Conservation (phyloP, 2,329 filamentous ascomycete genomes). For the Fusarium pininemorale region DNA sequence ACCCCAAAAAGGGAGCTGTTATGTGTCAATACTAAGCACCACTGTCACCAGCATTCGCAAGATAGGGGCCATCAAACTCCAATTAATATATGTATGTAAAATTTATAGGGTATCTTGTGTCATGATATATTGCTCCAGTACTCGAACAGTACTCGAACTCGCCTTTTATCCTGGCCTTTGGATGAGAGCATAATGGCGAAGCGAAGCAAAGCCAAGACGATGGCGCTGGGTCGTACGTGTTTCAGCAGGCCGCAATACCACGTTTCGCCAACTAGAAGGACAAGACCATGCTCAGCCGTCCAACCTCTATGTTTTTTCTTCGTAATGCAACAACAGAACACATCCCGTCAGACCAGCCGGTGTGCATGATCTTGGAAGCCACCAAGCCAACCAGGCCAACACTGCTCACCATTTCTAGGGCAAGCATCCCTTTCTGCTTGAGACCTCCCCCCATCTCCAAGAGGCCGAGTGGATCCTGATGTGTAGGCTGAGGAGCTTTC, state of each 20-base stretch:
- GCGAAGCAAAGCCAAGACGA: background rate
- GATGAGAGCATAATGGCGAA: background rate
- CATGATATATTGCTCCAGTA: slow-evolving; percentile 1
- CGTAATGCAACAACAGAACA: slow-evolving; percentile 30
- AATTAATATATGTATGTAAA: background rate
- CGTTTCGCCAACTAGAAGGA: slow-evolving; percentile 22
- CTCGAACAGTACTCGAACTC: background rate
- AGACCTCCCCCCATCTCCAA: slow-evolving; percentile 74
- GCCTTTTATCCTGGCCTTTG: background rate
- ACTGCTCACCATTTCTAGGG: slow-evolving; percentile 78
- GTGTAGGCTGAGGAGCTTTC: slow-evolving; percentile 37
- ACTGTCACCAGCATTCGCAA: background rate
- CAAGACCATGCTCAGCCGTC: slow-evolving; percentile 33
- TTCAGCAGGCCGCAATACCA: background rate
- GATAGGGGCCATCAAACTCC: background rate
- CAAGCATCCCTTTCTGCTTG: slow-evolving; percentile 70
- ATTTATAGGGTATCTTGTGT: slow-evolving; percentile 38
- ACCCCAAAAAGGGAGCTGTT: background rate
- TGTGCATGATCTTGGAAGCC: slow-evolving; percentile 66
- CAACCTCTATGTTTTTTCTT: slow-evolving; percentile 32
- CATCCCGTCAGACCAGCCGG: slow-evolving; percentile 36
- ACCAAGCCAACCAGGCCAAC: slow-evolving; percentile 79
- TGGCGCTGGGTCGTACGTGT: background rate
- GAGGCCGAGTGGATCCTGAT: slow-evolving; percentile 82
- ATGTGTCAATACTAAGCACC: background rate